phyloP scores from a whole-genome alignment of 2,329 filamentous ascomycete species.

The Rhexocercosporidium sp. region DNA sequence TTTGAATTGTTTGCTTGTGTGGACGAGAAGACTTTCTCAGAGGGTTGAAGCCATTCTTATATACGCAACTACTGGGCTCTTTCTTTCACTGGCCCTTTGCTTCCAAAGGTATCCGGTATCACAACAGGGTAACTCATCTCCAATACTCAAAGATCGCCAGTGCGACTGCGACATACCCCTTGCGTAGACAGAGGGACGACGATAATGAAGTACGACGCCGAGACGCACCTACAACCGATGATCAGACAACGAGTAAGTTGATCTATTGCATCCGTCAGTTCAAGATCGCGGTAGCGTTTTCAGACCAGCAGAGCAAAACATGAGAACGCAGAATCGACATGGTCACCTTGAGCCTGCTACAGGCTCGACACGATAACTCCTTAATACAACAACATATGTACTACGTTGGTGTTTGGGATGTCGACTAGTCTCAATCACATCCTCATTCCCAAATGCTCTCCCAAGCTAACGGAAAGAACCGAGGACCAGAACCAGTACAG shows the following conservation, averaged over 20 bases:
- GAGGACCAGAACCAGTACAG: neutral
- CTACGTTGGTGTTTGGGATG: too few relatives aligned
- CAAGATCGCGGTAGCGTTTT: too few relatives aligned
- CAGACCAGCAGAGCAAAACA: too few relatives aligned
- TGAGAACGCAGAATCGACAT: neutral
- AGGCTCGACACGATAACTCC: too few relatives aligned
- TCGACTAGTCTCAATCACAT: too few relatives aligned
- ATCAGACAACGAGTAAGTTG: neutral
- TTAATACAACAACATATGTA: too few relatives aligned
- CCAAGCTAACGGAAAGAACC: neutral
- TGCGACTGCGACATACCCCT: constrained; percentile 3
- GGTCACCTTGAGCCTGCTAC: too few relatives aligned
- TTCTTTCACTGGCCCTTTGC: too few relatives aligned
- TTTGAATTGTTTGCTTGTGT: neutral
- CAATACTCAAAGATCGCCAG: neutral
- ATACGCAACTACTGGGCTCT: neutral
- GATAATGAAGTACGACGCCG: neutral
- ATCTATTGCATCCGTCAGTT: neutral
- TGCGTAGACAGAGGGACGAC: neutral
- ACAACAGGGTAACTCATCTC: neutral
- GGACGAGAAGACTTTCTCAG: neutral
- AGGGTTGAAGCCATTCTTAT: neutral
- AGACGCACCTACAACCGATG: neutral
- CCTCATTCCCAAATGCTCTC: too few relatives aligned
- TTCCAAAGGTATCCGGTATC: neutral